Base-by-base conservation (phyloP, 169 alveolate genomes). In the Plasmodium billcollinsi region DNA sequence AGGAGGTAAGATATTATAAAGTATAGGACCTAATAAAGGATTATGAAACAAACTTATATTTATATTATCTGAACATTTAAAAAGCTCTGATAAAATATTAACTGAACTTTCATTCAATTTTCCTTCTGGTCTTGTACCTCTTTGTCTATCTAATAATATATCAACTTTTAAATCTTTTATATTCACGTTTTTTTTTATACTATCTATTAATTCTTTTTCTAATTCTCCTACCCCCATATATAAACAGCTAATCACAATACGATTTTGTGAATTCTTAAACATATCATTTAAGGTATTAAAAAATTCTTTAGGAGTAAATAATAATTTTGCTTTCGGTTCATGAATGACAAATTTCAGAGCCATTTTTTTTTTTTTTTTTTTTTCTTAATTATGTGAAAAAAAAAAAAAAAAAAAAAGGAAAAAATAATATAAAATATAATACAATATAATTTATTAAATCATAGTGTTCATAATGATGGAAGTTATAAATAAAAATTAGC, bases 221-320 rank as follows among this genome's bases (percentile, higher is more conserved):
- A 90, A 65, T 14, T 80, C 90, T 9, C 95, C 94, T 65, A 85
- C 73, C 0, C 96, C 96, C 15, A 94, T 75, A 65, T 94, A 94
- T 8, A 94, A 73, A 59, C 95, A 92, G 54, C 95, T 91, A n/a
- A 91, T 75, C 39, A 94, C 95, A 20, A 93, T 74, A 75, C 94
- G 47, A 11, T 88, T 54, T 78, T 54, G 75, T 21, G 96, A 94
- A 54, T 63, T 74, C 45, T 75, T 33, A 62, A 88, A 72, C 71
- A 91, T 50, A 26, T 45, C 69, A 62, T 95, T 93, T 39, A 94
- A 88, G 18, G 88, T 88, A 6, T 74, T 62, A 69, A 85, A 94
- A 85, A 92, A 94, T n/a, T 93, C 93, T 2, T 67, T 75, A 6
- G 96, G 96, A 29, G 92, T 61, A 52, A 65, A 69, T 18, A 94